phyloP scores from a whole-genome alignment of 1,284 basidiomycete species.

The Abortiporus biennis region DNA sequence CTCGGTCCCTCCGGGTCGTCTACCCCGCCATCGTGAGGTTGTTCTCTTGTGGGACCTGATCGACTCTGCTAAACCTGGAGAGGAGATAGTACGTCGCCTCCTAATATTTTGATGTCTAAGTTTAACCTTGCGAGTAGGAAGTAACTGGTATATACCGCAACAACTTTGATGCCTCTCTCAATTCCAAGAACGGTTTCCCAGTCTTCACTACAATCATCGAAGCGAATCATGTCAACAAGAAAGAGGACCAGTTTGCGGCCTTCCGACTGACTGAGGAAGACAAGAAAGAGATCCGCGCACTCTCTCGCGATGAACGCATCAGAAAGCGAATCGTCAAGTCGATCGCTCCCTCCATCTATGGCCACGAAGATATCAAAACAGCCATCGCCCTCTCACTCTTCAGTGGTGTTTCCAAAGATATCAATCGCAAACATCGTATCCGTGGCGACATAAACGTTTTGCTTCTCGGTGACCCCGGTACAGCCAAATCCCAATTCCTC shows the following conservation, averaged over 20 bases:
- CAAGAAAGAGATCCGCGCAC: constrained; percentile 82
- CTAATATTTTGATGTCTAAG: neutral
- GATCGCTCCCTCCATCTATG: constrained; percentile 97
- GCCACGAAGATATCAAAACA: constrained; percentile 98
- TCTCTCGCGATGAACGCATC: constrained; percentile 90
- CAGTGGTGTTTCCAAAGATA: constrained; percentile 90
- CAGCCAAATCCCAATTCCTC: constrained; percentile 98
- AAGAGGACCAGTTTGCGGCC: constrained; percentile 92
- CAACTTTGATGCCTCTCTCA: constrained; percentile 97
- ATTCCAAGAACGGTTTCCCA: constrained; percentile 98
- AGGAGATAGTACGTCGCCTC: constrained; percentile 79
- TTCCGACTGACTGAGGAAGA: constrained; percentile 97
- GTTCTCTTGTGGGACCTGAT: constrained; percentile 98
- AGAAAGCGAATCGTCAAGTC: constrained; percentile 97
- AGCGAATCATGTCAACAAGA: constrained; percentile 97
- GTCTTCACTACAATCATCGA: constrained; percentile 98
- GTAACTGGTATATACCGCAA: constrained; percentile 97
- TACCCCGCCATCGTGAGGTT: constrained; percentile 95
- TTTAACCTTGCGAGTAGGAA: constrained; percentile 51
- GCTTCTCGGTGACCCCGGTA: constrained; percentile 95
- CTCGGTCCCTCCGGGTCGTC: constrained; percentile 92
- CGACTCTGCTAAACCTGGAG: constrained; percentile 95
- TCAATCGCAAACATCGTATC: constrained; percentile 94
- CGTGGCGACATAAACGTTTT: constrained; percentile 98
- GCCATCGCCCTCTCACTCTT: constrained; percentile 94